Conservation (phyloP, 148 eudicot genomes). For the Fagopyrum tataricum region DNA sequence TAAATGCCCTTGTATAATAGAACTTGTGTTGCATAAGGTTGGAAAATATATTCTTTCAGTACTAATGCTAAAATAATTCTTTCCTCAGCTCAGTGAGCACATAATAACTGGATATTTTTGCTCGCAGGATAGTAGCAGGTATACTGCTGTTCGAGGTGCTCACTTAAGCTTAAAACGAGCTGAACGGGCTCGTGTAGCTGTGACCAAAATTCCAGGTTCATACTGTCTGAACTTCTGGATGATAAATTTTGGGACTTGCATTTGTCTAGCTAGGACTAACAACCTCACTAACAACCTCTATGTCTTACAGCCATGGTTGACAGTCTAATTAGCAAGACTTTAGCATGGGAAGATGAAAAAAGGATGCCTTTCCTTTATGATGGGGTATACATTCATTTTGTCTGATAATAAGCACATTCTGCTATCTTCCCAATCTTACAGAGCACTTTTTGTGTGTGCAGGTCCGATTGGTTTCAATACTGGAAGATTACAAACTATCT, state of each 20-base stretch:
- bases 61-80: not conserved
- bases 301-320: slow-evolving; percentile 42
- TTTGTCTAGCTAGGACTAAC: not conserved
- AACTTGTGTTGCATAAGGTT: not conserved
- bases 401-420: not conserved
- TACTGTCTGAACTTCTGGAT: not conserved
- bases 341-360: slow-evolving; percentile 75
- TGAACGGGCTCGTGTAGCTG: slow-evolving; percentile 73
- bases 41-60: not conserved
- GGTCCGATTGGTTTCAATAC: slow-evolving; percentile 73
- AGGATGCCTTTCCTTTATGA: slow-evolving; percentile 64
- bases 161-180: slow-evolving; percentile 91
- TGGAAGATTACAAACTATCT: slow-evolving; percentile 75
- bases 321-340: slow-evolving; percentile 53
- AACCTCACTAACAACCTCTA: not conserved
- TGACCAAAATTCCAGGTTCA: slow-evolving; percentile 86
- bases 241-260: not conserved
- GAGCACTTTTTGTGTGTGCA: slow-evolving; percentile 23
- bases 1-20: not conserved
- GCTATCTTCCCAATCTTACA: not conserved
- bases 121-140: slow-evolving; percentile 65
- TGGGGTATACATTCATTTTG: slow-evolving; percentile 36
- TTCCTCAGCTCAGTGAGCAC: not conserved
- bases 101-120: not conserved
- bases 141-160: slow-evolving; percentile 89